Evolutionary conservation across 495 filamentous ascomycete species (phyloP).

Genomic region (Cladorrhinum samala): DNA sequence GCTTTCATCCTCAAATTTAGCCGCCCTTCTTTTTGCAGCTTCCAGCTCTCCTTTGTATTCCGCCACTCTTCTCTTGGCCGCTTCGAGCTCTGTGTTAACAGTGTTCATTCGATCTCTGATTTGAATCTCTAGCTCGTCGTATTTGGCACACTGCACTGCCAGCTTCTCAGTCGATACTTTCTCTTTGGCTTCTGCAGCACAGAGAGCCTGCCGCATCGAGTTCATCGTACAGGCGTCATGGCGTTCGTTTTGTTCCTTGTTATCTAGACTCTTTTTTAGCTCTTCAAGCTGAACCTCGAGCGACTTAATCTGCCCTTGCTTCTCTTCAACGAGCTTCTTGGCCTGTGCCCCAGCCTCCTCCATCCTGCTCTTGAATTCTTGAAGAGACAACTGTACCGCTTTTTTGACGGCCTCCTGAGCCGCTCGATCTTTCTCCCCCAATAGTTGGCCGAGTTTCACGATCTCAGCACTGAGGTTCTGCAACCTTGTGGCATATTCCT

Average conservation of each 20-base stretch:
- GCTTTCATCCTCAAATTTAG: constrained; percentile 3
- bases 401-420: neutral
- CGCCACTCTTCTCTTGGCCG: neutral
- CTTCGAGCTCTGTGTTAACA: constrained; percentile 9
- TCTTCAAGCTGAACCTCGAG: neutral
- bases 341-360: constrained; percentile 8
- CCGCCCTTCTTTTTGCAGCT: neutral
- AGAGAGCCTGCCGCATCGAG: constrained; percentile 6
- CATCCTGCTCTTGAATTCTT: constrained; percentile 5
- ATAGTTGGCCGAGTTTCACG: constrained; percentile 13
- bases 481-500: constrained; percentile 6
- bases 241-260: constrained; percentile 8
- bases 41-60: constrained; percentile 5
- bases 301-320: constrained; percentile 3
- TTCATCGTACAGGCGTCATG: constrained; percentile 10
- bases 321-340: constrained; percentile 1
- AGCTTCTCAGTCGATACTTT: neutral
- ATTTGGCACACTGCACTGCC: neutral
- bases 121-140: neutral
- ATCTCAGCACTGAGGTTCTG: constrained; percentile 7
- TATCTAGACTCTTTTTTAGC: constrained; percentile 4
- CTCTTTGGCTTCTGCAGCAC: constrained; percentile 6
- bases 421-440: constrained; percentile 15
- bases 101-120: neutral
- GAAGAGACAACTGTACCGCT: constrained; percentile 3